These are phyloP conservation scores for Phyllosticta citriasiana DNA, from an alignment of 2,329 filamentous ascomycete species.

Conservation along the genomic window DNA sequence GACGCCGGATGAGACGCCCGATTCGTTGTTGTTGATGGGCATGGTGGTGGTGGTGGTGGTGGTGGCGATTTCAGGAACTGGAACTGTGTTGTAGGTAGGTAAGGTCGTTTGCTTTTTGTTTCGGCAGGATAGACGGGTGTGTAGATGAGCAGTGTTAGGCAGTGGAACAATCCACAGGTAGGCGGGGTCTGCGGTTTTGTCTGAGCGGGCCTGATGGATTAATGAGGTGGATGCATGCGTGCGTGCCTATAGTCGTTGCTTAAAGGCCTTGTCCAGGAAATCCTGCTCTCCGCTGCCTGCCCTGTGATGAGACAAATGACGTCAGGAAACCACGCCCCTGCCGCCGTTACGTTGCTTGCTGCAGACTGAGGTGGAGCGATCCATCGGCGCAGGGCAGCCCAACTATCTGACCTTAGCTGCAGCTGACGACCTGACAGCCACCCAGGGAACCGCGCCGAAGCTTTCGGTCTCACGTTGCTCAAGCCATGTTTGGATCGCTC, in stretches of 20 bases:
- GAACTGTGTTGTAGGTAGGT: not conserved
- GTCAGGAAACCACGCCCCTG: no score
- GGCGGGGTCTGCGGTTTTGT: no score
- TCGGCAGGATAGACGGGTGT: not conserved
- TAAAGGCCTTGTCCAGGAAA: no score
- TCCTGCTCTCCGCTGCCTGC: no score
- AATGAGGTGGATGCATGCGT: not conserved
- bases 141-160: not conserved
- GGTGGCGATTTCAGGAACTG: not conserved
- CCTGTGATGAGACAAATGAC: no score
- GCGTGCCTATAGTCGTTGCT: no score
- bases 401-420: not conserved
- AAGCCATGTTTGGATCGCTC: not conserved
- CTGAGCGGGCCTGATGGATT: not conserved
- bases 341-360: no score
- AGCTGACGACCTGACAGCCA: not conserved
- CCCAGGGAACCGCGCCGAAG: not conserved
- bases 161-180: no score
- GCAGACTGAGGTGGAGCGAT: not conserved
- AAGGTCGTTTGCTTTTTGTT: not conserved
- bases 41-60: conserved; percentile 14
- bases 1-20: conserved; percentile 41
- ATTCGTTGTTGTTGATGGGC: conserved; percentile 27
- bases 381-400: not conserved
- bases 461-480: not conserved